Evolutionary conservation across 345 rosid genomes (phyloP).

Genomic region (Cardamine chenopodiifolia): DNA sequence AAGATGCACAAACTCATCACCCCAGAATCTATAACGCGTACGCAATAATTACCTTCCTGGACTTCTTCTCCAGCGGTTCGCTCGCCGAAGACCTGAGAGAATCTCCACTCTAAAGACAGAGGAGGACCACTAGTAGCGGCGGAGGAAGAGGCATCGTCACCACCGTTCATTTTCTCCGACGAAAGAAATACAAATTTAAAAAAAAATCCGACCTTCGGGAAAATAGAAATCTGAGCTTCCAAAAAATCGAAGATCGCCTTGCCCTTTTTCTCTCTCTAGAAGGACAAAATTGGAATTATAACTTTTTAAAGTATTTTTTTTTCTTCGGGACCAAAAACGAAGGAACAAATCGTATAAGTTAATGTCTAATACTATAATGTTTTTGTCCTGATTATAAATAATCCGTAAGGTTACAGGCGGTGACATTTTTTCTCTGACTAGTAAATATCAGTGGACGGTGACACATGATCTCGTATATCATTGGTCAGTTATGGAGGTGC

Average conservation of each 20-base stretch:
- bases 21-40: background rate
- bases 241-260: conserved; percentile 50
- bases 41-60: conserved; percentile 63
- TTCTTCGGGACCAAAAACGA: conserved; percentile 41
- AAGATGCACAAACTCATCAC: background rate
- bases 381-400: conserved; percentile 29
- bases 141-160: conserved; percentile 52
- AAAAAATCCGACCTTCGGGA: conserved; percentile 23
- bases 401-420: conserved; percentile 23
- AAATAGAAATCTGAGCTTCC: conserved; percentile 45
- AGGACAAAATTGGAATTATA: conserved; percentile 42
- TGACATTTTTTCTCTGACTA: conserved; percentile 9
- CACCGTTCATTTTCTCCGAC: conserved; percentile 65
- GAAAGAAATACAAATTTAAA: conserved; percentile 10
- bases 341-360: conserved; percentile 43
- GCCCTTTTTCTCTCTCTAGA: conserved; percentile 41
- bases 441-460: conserved; percentile 23
- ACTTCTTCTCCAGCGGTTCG: conserved; percentile 92
- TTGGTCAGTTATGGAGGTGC: conserved; percentile 42
- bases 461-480: background rate
- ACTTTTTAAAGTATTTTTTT: background rate
- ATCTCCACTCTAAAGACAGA: conserved; percentile 80
- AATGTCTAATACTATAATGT: conserved; percentile 38
- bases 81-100: conserved; percentile 94
- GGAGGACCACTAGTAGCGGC: conserved; percentile 46